A percentile compares a stretch with the other conserved stretches of the same genome.
These are phyloP conservation scores for Fragaria nilgerrensis DNA, from an alignment of 306 rosid genomes.

Conservation along the genomic window DNA sequence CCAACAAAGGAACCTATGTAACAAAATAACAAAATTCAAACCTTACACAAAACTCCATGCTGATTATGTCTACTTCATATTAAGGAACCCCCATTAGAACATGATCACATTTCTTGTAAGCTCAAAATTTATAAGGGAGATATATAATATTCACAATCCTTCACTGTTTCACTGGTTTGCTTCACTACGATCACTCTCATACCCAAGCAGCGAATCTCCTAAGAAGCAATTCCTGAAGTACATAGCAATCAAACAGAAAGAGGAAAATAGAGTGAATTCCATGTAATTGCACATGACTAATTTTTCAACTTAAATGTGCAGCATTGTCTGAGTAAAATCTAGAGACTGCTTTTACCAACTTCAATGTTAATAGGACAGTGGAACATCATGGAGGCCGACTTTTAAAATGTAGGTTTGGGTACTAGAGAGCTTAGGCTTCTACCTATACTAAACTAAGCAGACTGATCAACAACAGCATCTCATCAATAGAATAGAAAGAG, in stretches of 20 bases:
- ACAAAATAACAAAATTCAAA: slow-evolving; percentile 46
- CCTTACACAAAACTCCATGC: slow-evolving; percentile 65
- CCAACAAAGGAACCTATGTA: slow-evolving; percentile 57
- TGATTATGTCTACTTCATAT: slow-evolving; percentile 57
- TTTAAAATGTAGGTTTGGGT: background rate
- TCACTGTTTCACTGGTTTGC: slow-evolving; percentile 45
- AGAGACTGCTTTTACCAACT: background rate
- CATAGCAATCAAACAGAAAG: slow-evolving; percentile 7
- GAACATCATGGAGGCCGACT: background rate
- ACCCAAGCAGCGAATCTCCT: slow-evolving; percentile 63
- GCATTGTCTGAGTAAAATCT: background rate
- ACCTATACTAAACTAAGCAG: background rate
- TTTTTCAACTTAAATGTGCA: background rate
- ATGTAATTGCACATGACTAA: background rate
- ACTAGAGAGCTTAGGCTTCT: background rate
- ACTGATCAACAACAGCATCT: background rate
- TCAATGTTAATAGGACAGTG: background rate
- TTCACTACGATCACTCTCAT: slow-evolving; percentile 53
- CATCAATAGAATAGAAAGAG: background rate
- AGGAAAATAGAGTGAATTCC: background rate
- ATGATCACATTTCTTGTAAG: slow-evolving; percentile 57
- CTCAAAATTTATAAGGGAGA: slow-evolving; percentile 51
- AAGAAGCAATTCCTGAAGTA: slow-evolving; percentile 81
- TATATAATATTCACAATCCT: slow-evolving; percentile 70
- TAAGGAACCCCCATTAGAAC: slow-evolving; percentile 74